Base-by-base conservation (phyloP, 805 yeast genomes). In the Candida palmyrensis region DNA sequence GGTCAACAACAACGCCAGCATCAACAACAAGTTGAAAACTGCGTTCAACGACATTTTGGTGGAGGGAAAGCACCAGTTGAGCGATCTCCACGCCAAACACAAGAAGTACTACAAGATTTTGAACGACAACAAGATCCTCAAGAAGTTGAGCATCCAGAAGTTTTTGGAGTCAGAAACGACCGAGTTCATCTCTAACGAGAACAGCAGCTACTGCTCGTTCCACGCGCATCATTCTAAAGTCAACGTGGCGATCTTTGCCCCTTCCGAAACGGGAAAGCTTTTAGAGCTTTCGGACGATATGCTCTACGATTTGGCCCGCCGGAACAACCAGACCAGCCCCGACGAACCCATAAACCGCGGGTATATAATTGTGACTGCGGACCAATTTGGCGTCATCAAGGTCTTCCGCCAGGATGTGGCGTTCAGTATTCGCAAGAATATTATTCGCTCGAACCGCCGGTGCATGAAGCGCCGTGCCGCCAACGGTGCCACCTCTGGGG, bases 401-500 rank as follows among this genome's bases (percentile, higher is more conserved):
- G 82, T 88, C 0, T 84, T 83, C 52, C 67, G 97, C 48, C 81
- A 85, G 37, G 97, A 88, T 53, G 68, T 81, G 34, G 82, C 92
- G 0, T 65, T 73, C 32, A 40, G 42, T 13, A 42, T 53, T 20
- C 39, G 72, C 13, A 62, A 59, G 22, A 19, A 38, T 7, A n/a
- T n/a, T n/a, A n/a, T n/a, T n/a, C n/a, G n/a, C n/a, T n/a, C n/a
- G n/a, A n/a, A n/a, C n/a, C n/a, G n/a, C n/a, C n/a, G n/a, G n/a
- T n/a, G n/a, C n/a, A n/a, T n/a, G n/a, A n/a, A n/a, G n/a, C n/a
- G n/a, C n/a, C n/a, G n/a, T n/a, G n/a, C n/a, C n/a, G n/a, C n/a
- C n/a, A n/a, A n/a, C n/a, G n/a, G n/a, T n/a, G n/a, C n/a, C n/a
- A n/a, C n/a, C n/a, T n/a, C n/a, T n/a, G n/a, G n/a, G n/a, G n/a